A percentile compares a stretch with the other conserved stretches of the same genome.
phyloP scores from a whole-genome alignment of 805 yeast species.

The Starmerella sirachaensis region DNA sequence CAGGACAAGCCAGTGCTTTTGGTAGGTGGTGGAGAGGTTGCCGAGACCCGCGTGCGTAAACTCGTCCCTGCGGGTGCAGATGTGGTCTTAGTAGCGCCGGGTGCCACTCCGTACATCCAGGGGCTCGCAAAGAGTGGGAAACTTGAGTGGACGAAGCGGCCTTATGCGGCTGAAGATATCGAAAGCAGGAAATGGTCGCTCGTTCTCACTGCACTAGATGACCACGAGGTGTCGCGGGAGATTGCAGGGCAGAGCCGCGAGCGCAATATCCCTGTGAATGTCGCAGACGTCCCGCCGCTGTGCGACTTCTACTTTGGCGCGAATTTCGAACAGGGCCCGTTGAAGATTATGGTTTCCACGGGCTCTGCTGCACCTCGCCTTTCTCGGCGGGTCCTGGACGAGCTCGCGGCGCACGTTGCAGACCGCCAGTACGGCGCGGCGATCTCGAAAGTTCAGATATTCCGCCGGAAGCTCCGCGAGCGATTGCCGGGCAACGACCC shows the following conservation, averaged over 20 bases:
- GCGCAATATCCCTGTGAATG: conserved; percentile 48
- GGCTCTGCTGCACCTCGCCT: conserved; percentile 74
- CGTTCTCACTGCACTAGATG: conserved; percentile 67
- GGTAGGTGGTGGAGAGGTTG: conserved; percentile 61
- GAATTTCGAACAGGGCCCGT: conserved; percentile 55
- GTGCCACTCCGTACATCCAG: conserved; percentile 36
- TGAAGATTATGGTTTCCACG: conserved; percentile 73
- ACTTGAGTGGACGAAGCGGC: conserved; percentile 14
- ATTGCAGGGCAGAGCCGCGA: conserved; percentile 43
- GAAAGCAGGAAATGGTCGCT: conserved; percentile 40
- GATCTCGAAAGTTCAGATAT: conserved; percentile 45
- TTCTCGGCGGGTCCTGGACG: conserved; percentile 48
- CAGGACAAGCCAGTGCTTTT: conserved; percentile 50
- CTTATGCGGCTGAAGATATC: conserved; percentile 21
- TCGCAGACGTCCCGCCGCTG: conserved; percentile 72
- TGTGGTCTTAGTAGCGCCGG: conserved; percentile 51
- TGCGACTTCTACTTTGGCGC: conserved; percentile 85
- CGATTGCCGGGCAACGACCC: conserved; percentile 22
- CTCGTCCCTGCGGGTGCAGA: conserved; percentile 57
- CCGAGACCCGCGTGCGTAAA: conserved; percentile 54
- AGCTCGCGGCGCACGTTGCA: conserved; percentile 36
- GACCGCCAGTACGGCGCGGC: conserved; percentile 40
- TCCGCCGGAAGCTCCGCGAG: conserved; percentile 41
- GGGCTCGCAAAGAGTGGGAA: conserved; percentile 26
- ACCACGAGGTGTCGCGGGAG: conserved; percentile 44